phyloP scores from a whole-genome alignment of 495 filamentous ascomycete genomes.

The Baudoinia panamericana region DNA sequence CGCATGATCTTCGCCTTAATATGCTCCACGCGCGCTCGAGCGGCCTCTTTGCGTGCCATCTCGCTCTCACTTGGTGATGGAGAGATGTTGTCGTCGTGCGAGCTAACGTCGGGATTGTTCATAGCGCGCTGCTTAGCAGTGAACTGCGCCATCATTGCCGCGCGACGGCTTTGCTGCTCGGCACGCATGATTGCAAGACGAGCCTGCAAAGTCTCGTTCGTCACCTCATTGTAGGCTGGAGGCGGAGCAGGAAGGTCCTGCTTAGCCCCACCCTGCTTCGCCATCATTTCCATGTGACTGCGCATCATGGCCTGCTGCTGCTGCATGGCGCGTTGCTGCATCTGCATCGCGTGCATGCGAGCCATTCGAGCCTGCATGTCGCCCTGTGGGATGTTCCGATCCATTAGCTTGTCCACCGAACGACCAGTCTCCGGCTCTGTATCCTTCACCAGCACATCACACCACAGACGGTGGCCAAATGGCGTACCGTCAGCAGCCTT shows the following conservation, averaged over 20 bases:
- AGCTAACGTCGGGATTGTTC: neutral
- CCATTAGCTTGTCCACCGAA: neutral
- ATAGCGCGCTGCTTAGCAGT: constrained; percentile 1
- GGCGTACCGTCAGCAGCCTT: constrained; percentile 65
- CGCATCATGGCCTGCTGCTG: constrained; percentile 5
- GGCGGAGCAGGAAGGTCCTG: constrained; percentile 2
- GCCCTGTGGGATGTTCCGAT: too few species aligned
- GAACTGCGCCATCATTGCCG: constrained; percentile 10
- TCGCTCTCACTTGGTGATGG: too few species aligned
- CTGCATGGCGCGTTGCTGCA: neutral
- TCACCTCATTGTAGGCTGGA: constrained; percentile 10
- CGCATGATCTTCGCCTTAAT: constrained; percentile 21
- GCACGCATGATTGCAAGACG: constrained; percentile 14
- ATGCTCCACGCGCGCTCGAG: constrained; percentile 16
- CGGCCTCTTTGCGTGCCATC: constrained; percentile 18
- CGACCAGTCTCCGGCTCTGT: neutral
- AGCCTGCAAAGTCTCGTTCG: constrained; percentile 2
- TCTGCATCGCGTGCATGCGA: constrained; percentile 5
- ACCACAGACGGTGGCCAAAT: constrained; percentile 92
- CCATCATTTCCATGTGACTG: constrained; percentile 7
- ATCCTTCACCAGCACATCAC: constrained; percentile 57
- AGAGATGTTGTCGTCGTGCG: neutral
- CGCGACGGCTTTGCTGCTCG: constrained; percentile 16
- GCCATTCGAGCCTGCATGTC: neutral
- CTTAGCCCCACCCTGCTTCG: constrained; percentile 1